Percentiles rank a stretch among this genome's conserved stretches.
Conservation (phyloP, 495 filamentous ascomycete genomes). For the Trichoderma virens region DNA sequence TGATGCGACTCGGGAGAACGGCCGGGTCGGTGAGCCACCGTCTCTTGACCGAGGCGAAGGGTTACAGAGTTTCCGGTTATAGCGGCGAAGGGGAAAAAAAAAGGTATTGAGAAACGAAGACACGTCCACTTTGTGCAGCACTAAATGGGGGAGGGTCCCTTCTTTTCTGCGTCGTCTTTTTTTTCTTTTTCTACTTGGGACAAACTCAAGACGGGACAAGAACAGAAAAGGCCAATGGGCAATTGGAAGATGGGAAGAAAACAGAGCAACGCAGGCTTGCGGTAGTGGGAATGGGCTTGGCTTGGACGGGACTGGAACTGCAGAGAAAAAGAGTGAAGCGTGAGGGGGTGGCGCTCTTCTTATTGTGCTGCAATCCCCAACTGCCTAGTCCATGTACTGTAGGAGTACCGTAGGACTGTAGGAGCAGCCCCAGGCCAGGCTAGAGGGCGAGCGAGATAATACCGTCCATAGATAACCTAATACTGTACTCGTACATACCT, state of each 20-base stretch:
- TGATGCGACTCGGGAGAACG: not conserved
- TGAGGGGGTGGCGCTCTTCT: slow-evolving; percentile 9
- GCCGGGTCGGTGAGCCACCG: slow-evolving; percentile 1
- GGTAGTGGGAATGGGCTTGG: not conserved
- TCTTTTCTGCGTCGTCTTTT: no score
- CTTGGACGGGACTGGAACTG: not conserved
- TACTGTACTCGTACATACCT: not conserved
- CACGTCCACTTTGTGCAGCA: no score
- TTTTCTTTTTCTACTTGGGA: no score
- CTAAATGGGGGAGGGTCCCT: no score
- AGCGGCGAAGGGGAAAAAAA: no score
- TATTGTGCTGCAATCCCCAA: not conserved
- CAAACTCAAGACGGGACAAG: no score
- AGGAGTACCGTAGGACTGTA: no score
- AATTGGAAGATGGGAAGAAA: not conserved
- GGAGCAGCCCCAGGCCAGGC: not conserved
- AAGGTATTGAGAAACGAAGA: no score
- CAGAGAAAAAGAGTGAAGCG: not conserved
- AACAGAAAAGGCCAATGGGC: no score
- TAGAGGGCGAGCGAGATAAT: slow-evolving; percentile 4
- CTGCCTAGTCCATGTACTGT: no score
- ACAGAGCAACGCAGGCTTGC: not conserved
- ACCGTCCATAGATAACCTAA: not conserved
- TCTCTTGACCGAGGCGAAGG: not conserved
- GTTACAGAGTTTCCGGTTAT: not conserved